phyloP scores from a whole-genome alignment of 2,329 filamentous ascomycete genomes.

The Trichothecium sympodiale region DNA sequence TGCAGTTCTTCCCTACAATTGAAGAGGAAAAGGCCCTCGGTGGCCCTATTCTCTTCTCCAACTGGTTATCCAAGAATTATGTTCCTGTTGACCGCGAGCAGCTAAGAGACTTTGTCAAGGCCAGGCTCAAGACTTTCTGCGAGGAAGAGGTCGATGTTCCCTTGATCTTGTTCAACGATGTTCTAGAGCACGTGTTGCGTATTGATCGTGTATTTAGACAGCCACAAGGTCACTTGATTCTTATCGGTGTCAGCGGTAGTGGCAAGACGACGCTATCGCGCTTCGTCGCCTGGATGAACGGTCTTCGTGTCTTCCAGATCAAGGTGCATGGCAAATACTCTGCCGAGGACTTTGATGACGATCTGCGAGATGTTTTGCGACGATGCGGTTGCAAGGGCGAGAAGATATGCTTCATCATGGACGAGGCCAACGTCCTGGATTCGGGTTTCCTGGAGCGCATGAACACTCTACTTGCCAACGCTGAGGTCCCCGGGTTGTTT shows the following conservation, averaged over 20 bases:
- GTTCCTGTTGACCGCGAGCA: slow-evolving; percentile 92
- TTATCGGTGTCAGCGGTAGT: slow-evolving; percentile 96
- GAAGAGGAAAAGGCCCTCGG: slow-evolving; percentile 81
- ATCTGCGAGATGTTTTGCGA: slow-evolving; percentile 84
- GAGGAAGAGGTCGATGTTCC: slow-evolving; percentile 99
- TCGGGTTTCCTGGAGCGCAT: slow-evolving; percentile 98
- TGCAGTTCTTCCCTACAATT: slow-evolving; percentile 91
- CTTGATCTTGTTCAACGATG: slow-evolving; percentile 97
- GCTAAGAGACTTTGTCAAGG: slow-evolving; percentile 93
- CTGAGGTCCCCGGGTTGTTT: slow-evolving; percentile 97
- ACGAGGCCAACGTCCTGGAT: slow-evolving; percentile 96
- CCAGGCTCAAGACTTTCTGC: slow-evolving; percentile 93
- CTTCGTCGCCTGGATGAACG: slow-evolving; percentile 99
- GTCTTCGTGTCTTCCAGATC: slow-evolving; percentile 97
- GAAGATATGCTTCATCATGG: slow-evolving; percentile 99
- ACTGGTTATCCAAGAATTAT: slow-evolving; percentile 99
- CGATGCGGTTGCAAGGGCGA: slow-evolving; percentile 95
- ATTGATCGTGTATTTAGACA: slow-evolving; percentile 99
- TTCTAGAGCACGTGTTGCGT: slow-evolving; percentile 91
- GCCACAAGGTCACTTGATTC: slow-evolving; percentile 92
- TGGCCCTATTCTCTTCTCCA: slow-evolving; percentile 93
- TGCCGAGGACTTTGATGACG: slow-evolving; percentile 96
- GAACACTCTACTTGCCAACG: slow-evolving; percentile 97
- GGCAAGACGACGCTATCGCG: slow-evolving; percentile 97
- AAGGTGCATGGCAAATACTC: slow-evolving; percentile 99